Evolutionary conservation across 305 asterid genomes (phyloP), one percentile per base, ranked within the genome.

Genomic region (Lippia alba): DNA sequence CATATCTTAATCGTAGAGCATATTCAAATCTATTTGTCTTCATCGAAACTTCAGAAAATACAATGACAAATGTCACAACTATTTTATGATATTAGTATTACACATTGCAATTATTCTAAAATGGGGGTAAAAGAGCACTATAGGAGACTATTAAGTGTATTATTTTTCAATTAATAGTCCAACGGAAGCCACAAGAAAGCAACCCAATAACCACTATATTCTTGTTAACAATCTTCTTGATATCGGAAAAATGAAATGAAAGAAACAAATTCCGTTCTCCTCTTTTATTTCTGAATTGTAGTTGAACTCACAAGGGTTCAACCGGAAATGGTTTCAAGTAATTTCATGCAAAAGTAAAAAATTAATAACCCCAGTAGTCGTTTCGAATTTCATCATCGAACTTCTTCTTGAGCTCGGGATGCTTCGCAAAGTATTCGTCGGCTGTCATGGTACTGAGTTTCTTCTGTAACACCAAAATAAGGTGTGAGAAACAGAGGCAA

Each of bases 301-400:
- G 46, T 11, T 40, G 50, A 62, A 63, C 45, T 45, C 66, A 61
- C 45, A 67, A 51, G 6, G 58, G 2, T 69, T 45, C 49, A 59
- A 59, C 67, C 4, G 60, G 34, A 50, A 58, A 56, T n/a, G 30
- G 72, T 58, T 34, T 18, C 24, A n/a, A 12, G 30, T 24, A 41
- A 60, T 9, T 60, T 61, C 46, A n/a, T 12, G 72, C 63, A 17
- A 24, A 24, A 67, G 67, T 72, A 65, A 71, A 66, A 72, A 50
- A 64, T 70, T 83, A 91, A 33, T 89, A 94, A 18, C 97, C 99
- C 99, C 99, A 94, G 76, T 92, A 82, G 65, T 94, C 99, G 36
- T 94, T 92, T 64, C 99, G 87, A 50, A 94, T 88, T 83, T 94
- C 99, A 24, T 94, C 98, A 75, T 94, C 98, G 64, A 94, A 94